Conservation (phyloP, 306 rosid genomes). For the Trichosanthes cucumerina region DNA sequence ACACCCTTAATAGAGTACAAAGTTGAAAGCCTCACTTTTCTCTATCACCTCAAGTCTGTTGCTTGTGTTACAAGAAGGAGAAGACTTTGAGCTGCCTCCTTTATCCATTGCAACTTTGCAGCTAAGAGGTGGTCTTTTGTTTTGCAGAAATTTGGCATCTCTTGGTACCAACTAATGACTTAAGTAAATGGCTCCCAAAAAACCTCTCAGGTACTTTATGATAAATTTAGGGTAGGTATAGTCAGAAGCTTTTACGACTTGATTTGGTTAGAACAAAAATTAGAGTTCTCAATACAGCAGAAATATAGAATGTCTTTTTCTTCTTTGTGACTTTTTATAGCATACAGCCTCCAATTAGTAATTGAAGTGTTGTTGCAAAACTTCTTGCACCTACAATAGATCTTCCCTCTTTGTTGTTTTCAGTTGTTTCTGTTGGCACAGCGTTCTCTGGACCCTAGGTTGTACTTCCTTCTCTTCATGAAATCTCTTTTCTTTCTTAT, state of each 20-base stretch:
- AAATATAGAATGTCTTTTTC: no score
- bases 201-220: not conserved
- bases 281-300: no score
- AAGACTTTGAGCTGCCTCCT: not conserved
- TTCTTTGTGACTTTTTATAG: not conserved
- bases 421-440: not conserved
- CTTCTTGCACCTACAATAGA: not conserved
- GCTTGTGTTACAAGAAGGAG: not conserved
- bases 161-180: not conserved
- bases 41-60: not conserved
- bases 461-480: not conserved
- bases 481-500: not conserved
- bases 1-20: not conserved
- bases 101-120: not conserved
- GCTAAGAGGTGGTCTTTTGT: not conserved
- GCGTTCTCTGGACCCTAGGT: not conserved
- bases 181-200: not conserved
- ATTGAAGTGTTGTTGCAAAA: not conserved
- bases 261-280: no score
- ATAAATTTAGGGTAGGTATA: no score
- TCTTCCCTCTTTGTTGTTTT: no score
- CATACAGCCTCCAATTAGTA: not conserved
- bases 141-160: not conserved
- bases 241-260: no score
- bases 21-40: not conserved